Base-by-base conservation (phyloP, 208 protist genomes). In the Leptomonas seymouri region DNA sequence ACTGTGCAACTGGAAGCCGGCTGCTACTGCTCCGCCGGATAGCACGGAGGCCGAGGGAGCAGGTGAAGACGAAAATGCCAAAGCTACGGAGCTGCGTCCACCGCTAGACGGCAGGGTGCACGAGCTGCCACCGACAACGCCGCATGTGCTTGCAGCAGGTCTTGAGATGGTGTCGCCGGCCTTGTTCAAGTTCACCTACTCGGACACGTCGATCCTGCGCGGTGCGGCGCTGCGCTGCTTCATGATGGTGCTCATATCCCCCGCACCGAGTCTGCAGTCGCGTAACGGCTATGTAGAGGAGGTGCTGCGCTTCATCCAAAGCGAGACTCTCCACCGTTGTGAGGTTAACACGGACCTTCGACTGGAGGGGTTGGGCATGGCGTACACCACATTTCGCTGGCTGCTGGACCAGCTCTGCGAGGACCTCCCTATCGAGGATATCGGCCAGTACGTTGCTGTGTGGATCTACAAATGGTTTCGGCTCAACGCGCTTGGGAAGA, bases 321-420 rank as follows among this genome's bases (percentile, higher is more conserved):
- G 74, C 16, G 21, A 56, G 30, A 65, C 48, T 11, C 16, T 74
- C 31, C 66, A 71, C 11, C 74, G 78, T 0, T 67, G 56, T 25
- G 89, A 95, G 66, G 72, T 50, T 8, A 89, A 85, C 74, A 84
- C 78, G 6, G 80, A 90, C 41, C 71, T 90, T 50, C 81, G 83
- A 21, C 79, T 94, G 25, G 85, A 94, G 70, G 45, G 72, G 59
- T 39, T 86, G 45, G 83, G 80, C 15, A 74, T 78, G 39, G 55
- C 75, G 14, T 87, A 86, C 67, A 58, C 83, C 12, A 61, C 72
- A 14, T 82, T 83, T 18, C 70, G 66, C 51, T 94, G 75, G 74
- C 65, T 96, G 65, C 67, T 90, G 53, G 76, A 80, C 31, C 79
- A 77, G 56, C 76, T 93, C 15, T 66, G 78, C 20, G 55, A 73